Evolutionary conservation across 257 asterid genomes (phyloP).

Genomic region (Solanum sparsipilum): DNA sequence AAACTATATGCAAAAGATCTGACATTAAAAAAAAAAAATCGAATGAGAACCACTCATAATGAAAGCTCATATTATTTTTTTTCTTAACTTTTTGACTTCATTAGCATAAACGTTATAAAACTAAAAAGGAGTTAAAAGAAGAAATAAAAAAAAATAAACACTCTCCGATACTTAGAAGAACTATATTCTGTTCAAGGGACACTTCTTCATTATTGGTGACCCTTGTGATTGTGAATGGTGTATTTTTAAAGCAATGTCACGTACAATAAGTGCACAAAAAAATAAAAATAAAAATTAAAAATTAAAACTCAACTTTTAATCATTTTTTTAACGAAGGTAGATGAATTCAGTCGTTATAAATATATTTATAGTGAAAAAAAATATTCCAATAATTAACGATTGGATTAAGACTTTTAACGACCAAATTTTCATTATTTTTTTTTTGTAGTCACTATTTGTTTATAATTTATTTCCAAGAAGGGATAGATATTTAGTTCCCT

Average conservation of each 20-base stretch:
- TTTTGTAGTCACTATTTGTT: not conserved
- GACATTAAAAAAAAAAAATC: too few species aligned
- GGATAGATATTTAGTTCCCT: not conserved
- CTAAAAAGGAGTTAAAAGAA: not conserved
- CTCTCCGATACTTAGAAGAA: not conserved
- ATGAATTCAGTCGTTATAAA: not conserved
- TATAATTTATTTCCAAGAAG: not conserved
- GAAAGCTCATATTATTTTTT: not conserved
- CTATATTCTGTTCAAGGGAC: not conserved
- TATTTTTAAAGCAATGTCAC: not conserved
- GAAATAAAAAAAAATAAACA: not conserved
- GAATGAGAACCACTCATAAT: not conserved
- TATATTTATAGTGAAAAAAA: not conserved
- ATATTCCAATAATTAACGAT: not conserved
- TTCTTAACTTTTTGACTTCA: not conserved
- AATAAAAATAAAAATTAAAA: not conserved
- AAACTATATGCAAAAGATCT: too few species aligned
- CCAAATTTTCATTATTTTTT: too few species aligned
- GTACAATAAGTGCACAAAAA: not conserved
- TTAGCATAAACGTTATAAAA: not conserved
- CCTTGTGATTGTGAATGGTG: not conserved
- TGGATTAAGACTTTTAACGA: not conserved
- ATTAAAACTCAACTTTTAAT: not conserved
- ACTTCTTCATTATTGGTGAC: not conserved
- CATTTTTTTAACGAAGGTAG: too few species aligned